Conservation (phyloP, 164 flowering plant species). For the Kalanchoe fedtschenkoi region DNA sequence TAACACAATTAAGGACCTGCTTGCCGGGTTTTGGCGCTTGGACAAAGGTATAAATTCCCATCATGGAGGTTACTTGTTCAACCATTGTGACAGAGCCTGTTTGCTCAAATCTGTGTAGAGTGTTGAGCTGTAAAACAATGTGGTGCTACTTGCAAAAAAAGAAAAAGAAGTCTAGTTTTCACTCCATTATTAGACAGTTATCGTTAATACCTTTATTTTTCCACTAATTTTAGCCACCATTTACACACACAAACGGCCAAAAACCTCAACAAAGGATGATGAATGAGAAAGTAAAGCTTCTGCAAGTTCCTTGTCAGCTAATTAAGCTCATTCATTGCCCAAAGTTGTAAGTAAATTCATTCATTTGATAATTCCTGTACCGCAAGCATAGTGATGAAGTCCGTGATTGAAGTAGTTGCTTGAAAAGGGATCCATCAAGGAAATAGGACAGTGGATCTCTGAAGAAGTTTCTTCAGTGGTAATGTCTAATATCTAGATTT, state of each 20-base stretch:
- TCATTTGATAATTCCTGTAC: too few relatives aligned
- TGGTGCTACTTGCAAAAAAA: background rate
- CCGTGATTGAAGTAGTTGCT: too few relatives aligned
- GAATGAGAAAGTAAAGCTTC: slow-evolving; percentile 68
- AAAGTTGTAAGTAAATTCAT: slow-evolving; percentile 46
- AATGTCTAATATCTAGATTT: too few relatives aligned
- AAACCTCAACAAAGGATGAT: slow-evolving; percentile 77
- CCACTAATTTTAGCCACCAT: slow-evolving; percentile 56
- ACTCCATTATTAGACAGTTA: background rate
- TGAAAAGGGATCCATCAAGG: background rate
- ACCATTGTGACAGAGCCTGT: too few relatives aligned
- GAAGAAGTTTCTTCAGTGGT: too few relatives aligned
- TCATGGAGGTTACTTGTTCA: too few relatives aligned
- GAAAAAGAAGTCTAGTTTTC: background rate
- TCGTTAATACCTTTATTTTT: background rate
- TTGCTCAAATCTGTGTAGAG: background rate
- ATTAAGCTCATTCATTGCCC: slow-evolving; percentile 72
- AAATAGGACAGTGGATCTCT: too few relatives aligned
- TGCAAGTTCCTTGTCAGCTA: slow-evolving; percentile 47
- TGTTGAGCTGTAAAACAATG: background rate
- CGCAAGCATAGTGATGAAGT: too few relatives aligned
- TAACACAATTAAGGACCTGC: too few relatives aligned
- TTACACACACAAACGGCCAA: slow-evolving; percentile 47
- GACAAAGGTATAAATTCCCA: too few relatives aligned
- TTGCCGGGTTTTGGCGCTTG: too few relatives aligned